Base-by-base conservation (phyloP, 2,329 filamentous ascomycete species). In the Arthroderma sp. region DNA sequence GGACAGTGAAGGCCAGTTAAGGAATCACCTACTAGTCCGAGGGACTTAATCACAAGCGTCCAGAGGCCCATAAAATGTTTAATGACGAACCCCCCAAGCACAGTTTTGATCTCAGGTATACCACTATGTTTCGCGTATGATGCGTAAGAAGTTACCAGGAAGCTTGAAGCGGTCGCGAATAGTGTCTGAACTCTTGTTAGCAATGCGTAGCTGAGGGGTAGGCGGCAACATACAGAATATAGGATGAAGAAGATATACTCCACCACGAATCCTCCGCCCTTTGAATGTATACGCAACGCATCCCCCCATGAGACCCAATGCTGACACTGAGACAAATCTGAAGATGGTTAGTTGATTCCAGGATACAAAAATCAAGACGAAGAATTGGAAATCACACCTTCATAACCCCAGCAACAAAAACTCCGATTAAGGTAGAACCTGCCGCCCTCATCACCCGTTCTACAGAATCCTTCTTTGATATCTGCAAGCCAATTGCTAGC, bases 31-130 rank as follows among this genome's bases (percentile, higher is more conserved):
- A 52, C 50, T 40, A 98, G 70, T 27, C 83, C 85, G 45, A 96
- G 77, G 0, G 87, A 94, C 68, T 98, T 98, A 67, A 98, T 96
- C 50, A 89, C 63, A 29, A 98, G 70, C 5, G 91, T 98, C 77
- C 86, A 88, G 55, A 82, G 81, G 22, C 89, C 87, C 27, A 98
- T 74, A 58, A 98, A 98, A 0, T 87, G 89, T 65, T 96, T 95
- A 88, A 98, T 98, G 39, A 96, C 86, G 61, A 98, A 98, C 2
- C 91, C 91, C 4, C 89, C 91, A 58, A 98, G 94, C 58, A 98
- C 96, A 65, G 87, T 94, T 66, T 98, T 98, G 72, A 98, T 98
- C 68, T 98, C 91, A 6, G 87, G 94, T 45, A 98, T 98, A 36
- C 91, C 91, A n/a, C 86, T 94, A n/a, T 91, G 91, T 33, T 91